These are phyloP conservation scores for Ustilago cynodontis DNA, from an alignment of 1,284 basidiomycete species.

Conservation along the genomic window DNA sequence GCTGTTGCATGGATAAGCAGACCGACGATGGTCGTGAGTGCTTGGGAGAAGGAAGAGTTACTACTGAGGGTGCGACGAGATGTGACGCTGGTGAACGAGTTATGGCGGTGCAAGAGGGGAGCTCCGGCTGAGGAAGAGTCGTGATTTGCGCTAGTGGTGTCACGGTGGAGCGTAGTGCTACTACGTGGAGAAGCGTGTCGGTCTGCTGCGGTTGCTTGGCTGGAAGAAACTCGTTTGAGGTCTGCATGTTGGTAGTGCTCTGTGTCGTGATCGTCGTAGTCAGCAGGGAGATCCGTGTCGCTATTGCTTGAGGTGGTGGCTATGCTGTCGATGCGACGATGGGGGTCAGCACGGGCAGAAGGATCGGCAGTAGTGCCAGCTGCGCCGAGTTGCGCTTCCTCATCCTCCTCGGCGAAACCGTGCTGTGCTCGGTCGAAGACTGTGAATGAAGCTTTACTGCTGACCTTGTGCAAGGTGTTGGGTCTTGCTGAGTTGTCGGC, in stretches of 20 bases:
- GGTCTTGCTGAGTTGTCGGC: slow-evolving; percentile 5
- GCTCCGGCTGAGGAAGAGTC: slow-evolving; percentile 16
- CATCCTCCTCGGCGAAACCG: slow-evolving; percentile 18
- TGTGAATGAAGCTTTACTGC: slow-evolving; percentile 32
- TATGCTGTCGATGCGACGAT: slow-evolving; percentile 30
- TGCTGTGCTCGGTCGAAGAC: slow-evolving; percentile 37
- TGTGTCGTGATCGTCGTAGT: slow-evolving; percentile 37
- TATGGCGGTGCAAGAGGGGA: slow-evolving; percentile 27
- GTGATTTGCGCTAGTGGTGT: neutral
- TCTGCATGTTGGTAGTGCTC: slow-evolving; percentile 26
- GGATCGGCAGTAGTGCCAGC: neutral
- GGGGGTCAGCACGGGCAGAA: slow-evolving; percentile 7
- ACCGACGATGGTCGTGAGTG: slow-evolving; percentile 60
- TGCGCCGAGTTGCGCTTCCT: slow-evolving; percentile 26
- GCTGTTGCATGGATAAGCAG: slow-evolving; percentile 65
- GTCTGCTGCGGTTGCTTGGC: slow-evolving; percentile 8
- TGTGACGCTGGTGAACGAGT: slow-evolving; percentile 16
- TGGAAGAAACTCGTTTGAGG: slow-evolving; percentile 22
- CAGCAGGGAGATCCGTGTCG: slow-evolving; percentile 37
- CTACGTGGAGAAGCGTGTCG: slow-evolving; percentile 29
- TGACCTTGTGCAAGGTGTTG: slow-evolving; percentile 19
- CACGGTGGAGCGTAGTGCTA: slow-evolving; percentile 17
- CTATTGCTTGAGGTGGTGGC: slow-evolving; percentile 38
- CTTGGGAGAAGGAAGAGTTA: slow-evolving; percentile 34
- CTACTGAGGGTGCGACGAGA: slow-evolving; percentile 14